Conservation (phyloP, 2,329 filamentous ascomycete species). For the Stemphylium lycopersici region DNA sequence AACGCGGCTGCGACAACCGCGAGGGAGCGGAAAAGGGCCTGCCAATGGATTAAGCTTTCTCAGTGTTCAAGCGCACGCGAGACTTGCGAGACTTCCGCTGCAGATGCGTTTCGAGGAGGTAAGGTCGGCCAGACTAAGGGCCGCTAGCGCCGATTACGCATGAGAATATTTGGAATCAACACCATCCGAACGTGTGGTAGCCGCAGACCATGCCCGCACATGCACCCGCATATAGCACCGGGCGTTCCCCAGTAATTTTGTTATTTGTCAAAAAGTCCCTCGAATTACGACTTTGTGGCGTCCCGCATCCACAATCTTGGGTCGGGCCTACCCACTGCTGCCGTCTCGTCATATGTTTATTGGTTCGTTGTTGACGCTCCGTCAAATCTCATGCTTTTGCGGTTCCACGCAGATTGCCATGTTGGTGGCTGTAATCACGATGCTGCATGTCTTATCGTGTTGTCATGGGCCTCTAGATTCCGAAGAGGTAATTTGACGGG, state of each 20-base stretch:
- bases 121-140: slow-evolving; percentile 11
- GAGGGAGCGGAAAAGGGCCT: neutral
- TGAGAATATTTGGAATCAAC: slow-evolving; percentile 39
- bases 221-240: slow-evolving; percentile 2
- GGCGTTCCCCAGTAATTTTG: neutral
- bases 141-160: slow-evolving; percentile 26
- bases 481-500: slow-evolving; percentile 1
- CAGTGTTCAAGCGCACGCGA: slow-evolving; percentile 11
- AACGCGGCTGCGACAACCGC: neutral
- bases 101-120: slow-evolving; percentile 22
- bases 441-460: neutral
- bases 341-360: slow-evolving; percentile 18
- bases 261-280: slow-evolving; percentile 28
- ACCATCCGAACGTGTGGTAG: slow-evolving; percentile 20
- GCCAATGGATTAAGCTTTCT: slow-evolving; percentile 5
- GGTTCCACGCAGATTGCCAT: neutral
- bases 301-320: slow-evolving; percentile 4
- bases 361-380: slow-evolving; percentile 11
- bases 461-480: neutral
- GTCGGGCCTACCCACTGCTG: neutral
- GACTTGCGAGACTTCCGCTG: slow-evolving; percentile 12
- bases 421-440: neutral
- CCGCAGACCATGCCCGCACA: slow-evolving; percentile 4
- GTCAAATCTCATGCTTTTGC: slow-evolving; percentile 1
- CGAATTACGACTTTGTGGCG: slow-evolving; percentile 3